Percentiles rank a stretch among this genome's conserved stretches.
Evolutionary conservation across 768 basidiomycete genomes (phyloP).

Genomic region (Calocybe cyanea): DNA sequence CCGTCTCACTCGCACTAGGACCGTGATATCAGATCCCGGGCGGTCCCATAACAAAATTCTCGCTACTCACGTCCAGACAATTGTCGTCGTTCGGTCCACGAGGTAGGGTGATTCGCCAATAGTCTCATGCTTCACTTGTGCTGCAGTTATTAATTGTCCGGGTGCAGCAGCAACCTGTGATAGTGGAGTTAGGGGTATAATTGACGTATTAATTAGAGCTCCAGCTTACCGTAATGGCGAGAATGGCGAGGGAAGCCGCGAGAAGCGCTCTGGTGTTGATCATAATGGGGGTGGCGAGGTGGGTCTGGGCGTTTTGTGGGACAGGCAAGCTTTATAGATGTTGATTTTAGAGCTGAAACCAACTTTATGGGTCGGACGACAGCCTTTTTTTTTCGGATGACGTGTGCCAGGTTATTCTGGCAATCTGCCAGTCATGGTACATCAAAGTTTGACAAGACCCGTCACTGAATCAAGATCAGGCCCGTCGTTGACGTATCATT

Average conservation of each 20-base stretch:
- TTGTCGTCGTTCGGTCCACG: constrained; percentile 18
- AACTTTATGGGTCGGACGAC: no score
- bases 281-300: not conserved
- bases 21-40: no score
- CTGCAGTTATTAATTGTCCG: constrained; percentile 14
- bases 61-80: constrained; percentile 22
- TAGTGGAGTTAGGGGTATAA: not conserved
- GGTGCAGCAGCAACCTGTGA: not conserved
- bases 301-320: not conserved
- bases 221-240: not conserved
- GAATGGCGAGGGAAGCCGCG: not conserved
- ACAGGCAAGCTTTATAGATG: not conserved
- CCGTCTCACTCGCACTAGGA: no score
- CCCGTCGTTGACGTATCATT: not conserved
- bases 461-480: not conserved
- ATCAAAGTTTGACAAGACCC: not conserved
- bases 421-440: not conserved
- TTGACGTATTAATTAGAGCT: not conserved
- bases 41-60: no score
- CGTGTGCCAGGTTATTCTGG: not conserved
- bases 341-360: no score
- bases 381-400: not conserved
- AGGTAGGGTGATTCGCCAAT: constrained; percentile 20
- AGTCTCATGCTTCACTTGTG: constrained; percentile 17
- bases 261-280: not conserved